These are phyloP conservation scores for Casuarina equisetifolia DNA, from an alignment of 306 rosid species.

Conservation along the genomic window DNA sequence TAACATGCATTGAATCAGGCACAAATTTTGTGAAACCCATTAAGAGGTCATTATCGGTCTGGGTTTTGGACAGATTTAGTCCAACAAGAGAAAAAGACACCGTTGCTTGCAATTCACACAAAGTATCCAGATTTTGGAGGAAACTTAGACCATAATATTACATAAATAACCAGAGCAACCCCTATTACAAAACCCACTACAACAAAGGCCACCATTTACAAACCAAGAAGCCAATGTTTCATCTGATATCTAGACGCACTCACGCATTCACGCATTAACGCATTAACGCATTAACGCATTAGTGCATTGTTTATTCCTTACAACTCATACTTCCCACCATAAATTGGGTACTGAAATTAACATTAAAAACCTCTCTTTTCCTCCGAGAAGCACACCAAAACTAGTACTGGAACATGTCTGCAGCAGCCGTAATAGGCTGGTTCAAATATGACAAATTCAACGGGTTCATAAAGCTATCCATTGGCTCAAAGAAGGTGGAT, in stretches of 20 bases:
- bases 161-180: slow-evolving; percentile 5
- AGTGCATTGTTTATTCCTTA: slow-evolving; percentile 43
- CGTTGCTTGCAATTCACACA: background rate
- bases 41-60: background rate
- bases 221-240: slow-evolving; percentile 27
- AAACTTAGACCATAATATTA: slow-evolving; percentile 19
- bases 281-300: background rate
- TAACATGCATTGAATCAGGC: background rate
- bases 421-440: slow-evolving; percentile 70
- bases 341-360: slow-evolving; percentile 19
- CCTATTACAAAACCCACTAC: slow-evolving; percentile 1
- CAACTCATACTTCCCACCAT: slow-evolving; percentile 30
- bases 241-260: slow-evolving; percentile 7
- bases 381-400: background rate
- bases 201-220: slow-evolving; percentile 38
- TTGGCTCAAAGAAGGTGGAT: slow-evolving; percentile 37
- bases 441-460: slow-evolving; percentile 43
- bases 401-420: slow-evolving; percentile 54
- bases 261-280: background rate
- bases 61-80: slow-evolving; percentile 5
- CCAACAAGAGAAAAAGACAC: slow-evolving; percentile 5
- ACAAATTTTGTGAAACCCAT: background rate
- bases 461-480: slow-evolving; percentile 47
- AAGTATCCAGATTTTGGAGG: background rate
- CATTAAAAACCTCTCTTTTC: slow-evolving; percentile 13